Conservation (phyloP, 371 early-diverging fungal genomes). For the Rhizopus sp. region DNA sequence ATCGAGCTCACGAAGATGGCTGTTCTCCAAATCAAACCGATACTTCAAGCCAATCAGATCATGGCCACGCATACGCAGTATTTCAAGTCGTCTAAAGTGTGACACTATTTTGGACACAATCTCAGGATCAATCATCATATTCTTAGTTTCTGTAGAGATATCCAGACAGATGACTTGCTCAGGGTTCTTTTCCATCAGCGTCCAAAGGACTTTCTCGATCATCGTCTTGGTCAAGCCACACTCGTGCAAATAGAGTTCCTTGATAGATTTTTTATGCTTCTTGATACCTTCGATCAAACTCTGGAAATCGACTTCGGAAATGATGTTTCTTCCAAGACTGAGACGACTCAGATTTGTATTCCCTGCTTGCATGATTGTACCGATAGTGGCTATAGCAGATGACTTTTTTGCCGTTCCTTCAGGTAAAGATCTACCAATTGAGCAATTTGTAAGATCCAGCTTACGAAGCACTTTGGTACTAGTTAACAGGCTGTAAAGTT, state of each 20-base stretch:
- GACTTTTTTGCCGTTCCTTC: background rate
- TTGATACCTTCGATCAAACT: conserved; percentile 31
- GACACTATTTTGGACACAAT: conserved; percentile 27
- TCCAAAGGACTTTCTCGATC: conserved; percentile 30
- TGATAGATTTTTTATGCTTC: conserved; percentile 26
- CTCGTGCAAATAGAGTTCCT: conserved; percentile 32
- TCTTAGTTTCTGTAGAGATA: conserved; percentile 24
- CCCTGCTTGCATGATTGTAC: conserved; percentile 22
- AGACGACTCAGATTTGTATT: conserved; percentile 28
- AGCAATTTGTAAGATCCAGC: conserved; percentile 38
- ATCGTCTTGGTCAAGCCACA: conserved; percentile 27
- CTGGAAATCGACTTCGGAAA: conserved; percentile 28
- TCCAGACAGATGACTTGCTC: conserved; percentile 20
- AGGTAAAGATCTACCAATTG: conserved; percentile 21
- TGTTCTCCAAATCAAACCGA: conserved; percentile 18
- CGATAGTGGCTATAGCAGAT: conserved; percentile 25
- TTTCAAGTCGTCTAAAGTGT: conserved; percentile 22
- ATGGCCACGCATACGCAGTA: conserved; percentile 23
- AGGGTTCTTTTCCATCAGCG: conserved; percentile 16
- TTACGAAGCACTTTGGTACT: conserved; percentile 23
- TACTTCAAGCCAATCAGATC: conserved; percentile 10
- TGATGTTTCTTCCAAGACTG: conserved; percentile 30
- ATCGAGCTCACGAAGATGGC: conserved; percentile 24
- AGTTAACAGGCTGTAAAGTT: conserved; percentile 27
- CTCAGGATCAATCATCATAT: conserved; percentile 11